Evolutionary conservation across 2,329 filamentous ascomycete species (phyloP), one percentile per base, ranked within the genome.

Genomic region (Fusarium buharicum): DNA sequence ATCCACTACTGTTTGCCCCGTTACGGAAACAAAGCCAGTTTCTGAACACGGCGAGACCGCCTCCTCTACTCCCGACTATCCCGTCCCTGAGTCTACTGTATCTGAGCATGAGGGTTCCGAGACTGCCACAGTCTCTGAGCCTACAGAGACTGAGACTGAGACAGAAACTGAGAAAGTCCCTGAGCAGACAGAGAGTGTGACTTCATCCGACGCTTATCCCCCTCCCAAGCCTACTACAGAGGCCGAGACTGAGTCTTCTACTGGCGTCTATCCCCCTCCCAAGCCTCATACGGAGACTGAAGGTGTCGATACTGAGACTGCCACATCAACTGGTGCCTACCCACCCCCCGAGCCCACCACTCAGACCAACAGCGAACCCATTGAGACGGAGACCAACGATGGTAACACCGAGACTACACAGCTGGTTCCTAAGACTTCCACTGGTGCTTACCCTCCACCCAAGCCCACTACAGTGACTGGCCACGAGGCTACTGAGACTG

Each of bases 1-100:
- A 17, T 69, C 61, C 3, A 69, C 67, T 17, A 69, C 67, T 4
- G 12, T 69, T 40, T 69, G 67, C 33, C 67, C 67, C 1, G 64
- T 69, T 2, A 68, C 67, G 1, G 59, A 66, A 33, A 50, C 39
- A 11, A 44, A 50, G 38, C 47, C 48, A 4, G 49, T 47, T 27
- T 46, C 48, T 30, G 48, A 46, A 8, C 39, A 59, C 20, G 55
- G 55, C 9, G 54, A 59, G 40, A 59, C 55, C n/a, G 18, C 17
- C 1, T 20, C 31, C 9, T n/a, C 34, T 13, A 46, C 44, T 16
- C 53, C 59, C n/a, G 41, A 51, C n/a, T 39, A 17, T 36, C 39
- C 60, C 27, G 47, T 17, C 1, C 43, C 49, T 6, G 62, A 16
- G 9, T 31, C 54, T 8, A 59, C 55, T 10, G 46, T 45, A 11